Evolutionary conservation across 75 land plant species (phyloP).

Genomic region (Gnetum montanum): DNA sequence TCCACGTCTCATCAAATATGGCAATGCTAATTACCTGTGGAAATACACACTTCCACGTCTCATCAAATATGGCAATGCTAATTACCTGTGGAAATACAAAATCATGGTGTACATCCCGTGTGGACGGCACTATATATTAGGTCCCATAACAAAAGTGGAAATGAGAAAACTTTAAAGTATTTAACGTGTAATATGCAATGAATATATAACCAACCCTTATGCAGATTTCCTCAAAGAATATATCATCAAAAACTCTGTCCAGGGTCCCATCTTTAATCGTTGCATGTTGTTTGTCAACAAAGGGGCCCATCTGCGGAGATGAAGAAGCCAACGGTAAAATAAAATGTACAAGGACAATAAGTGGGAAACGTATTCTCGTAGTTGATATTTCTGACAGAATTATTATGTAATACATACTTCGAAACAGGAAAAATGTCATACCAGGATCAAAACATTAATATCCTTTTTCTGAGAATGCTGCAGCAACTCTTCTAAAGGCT

Average conservation of each 20-base stretch:
- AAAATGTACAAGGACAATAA: too few relatives aligned
- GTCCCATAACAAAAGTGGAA: too few relatives aligned
- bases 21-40: background rate
- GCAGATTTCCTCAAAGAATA: slow-evolving; percentile 63
- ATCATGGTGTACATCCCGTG: slow-evolving; percentile 89
- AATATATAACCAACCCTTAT: slow-evolving; percentile 64
- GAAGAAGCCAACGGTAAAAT: too few relatives aligned
- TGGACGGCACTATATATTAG: slow-evolving; percentile 70
- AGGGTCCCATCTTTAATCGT: slow-evolving; percentile 63
- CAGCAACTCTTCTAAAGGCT: slow-evolving; percentile 76
- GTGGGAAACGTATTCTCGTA: too few relatives aligned
- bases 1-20: background rate
- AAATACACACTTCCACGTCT: too few relatives aligned
- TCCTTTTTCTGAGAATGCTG: slow-evolving; percentile 61
- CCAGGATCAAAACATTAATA: slow-evolving; percentile 65
- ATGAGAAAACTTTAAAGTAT: too few relatives aligned
- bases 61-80: too few relatives aligned
- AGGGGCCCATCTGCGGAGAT: slow-evolving; percentile 75
- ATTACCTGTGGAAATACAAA: slow-evolving; percentile 90
- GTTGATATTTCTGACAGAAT: too few relatives aligned
- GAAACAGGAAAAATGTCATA: slow-evolving; percentile 36
- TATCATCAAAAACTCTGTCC: slow-evolving; percentile 55
- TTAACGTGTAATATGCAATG: too few relatives aligned
- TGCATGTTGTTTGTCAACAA: slow-evolving; percentile 91
- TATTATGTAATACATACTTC: too few relatives aligned